These are phyloP conservation scores for Sisymbrium irio DNA, from an alignment of 345 rosid species.

Conservation along the genomic window DNA sequence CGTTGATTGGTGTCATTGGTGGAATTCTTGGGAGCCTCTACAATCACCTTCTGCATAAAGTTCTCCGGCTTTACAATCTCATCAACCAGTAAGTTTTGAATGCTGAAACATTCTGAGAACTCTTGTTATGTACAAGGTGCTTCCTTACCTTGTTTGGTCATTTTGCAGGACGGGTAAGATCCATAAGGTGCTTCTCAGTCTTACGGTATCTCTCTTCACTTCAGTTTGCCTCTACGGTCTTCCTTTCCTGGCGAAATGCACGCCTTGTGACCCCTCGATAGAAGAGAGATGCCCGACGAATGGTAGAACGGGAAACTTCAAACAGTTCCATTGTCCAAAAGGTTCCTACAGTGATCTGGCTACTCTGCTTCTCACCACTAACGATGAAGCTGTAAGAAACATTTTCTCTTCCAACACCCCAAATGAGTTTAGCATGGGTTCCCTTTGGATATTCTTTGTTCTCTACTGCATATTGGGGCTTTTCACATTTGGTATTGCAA, in stretches of 20 bases:
- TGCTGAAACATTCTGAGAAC: neutral
- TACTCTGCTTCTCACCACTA: slow-evolving; percentile 83
- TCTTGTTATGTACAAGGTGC: neutral
- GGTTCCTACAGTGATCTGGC: slow-evolving; percentile 93
- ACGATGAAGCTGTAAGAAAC: slow-evolving; percentile 89
- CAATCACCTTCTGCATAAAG: slow-evolving; percentile 70
- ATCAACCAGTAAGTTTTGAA: slow-evolving; percentile 64
- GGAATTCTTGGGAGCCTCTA: slow-evolving; percentile 88
- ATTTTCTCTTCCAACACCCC: slow-evolving; percentile 75
- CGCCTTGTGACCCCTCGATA: slow-evolving; percentile 52
- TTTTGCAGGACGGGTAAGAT: slow-evolving; percentile 74
- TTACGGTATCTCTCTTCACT: slow-evolving; percentile 70
- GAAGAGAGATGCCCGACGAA: slow-evolving; percentile 63
- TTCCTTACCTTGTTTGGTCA: slow-evolving; percentile 24
- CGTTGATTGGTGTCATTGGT: slow-evolving; percentile 73
- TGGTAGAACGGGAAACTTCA: slow-evolving; percentile 71
- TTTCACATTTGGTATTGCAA: slow-evolving; percentile 87
- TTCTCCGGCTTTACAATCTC: slow-evolving; percentile 76
- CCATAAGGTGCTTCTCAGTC: slow-evolving; percentile 73
- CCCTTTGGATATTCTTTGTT: slow-evolving; percentile 68
- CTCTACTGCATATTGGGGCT: slow-evolving; percentile 75
- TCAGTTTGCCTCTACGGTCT: slow-evolving; percentile 73
- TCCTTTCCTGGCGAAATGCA: slow-evolving; percentile 80
- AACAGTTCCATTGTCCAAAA: slow-evolving; percentile 82
- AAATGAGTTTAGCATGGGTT: slow-evolving; percentile 47